Evolutionary conservation across 2,329 filamentous ascomycete genomes (phyloP).

Genomic region (Phialophora macrospora): DNA sequence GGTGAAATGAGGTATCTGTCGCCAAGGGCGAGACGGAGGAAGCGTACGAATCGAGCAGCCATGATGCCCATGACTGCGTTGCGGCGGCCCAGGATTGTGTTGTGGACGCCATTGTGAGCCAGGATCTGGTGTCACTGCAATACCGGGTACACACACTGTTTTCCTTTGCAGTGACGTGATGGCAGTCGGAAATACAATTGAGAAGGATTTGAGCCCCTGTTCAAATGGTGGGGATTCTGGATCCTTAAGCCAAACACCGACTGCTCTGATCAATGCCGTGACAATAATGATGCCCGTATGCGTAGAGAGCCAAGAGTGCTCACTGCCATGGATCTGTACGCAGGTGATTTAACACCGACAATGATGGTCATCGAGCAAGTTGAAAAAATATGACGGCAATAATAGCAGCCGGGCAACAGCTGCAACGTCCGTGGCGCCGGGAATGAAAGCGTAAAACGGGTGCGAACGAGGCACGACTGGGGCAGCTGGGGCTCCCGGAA

Average conservation of each 20-base stretch:
- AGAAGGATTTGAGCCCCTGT: conserved; percentile 9
- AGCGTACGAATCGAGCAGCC: conserved; percentile 39
- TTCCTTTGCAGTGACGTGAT: conserved; percentile 2
- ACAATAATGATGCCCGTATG: neutral
- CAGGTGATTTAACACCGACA: neutral
- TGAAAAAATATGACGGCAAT: conserved; percentile 11
- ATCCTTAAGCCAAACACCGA: neutral
- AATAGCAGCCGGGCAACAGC: conserved; percentile 8
- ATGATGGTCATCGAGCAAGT: neutral
- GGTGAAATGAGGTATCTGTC: conserved; percentile 27
- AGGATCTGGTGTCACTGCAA: neutral
- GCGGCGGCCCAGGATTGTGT: conserved; percentile 36
- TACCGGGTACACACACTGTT: neutral
- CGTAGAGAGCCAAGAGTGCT: neutral
- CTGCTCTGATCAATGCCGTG: neutral
- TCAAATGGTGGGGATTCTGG: neutral
- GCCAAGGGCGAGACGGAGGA: conserved; percentile 32
- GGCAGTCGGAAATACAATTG: conserved; percentile 2
- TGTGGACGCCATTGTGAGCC: conserved; percentile 17
- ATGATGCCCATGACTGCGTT: conserved; percentile 37
- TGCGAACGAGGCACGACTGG: neutral
- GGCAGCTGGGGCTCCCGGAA: neutral
- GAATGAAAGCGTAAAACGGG: conserved; percentile 3
- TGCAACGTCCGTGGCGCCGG: conserved; percentile 24
- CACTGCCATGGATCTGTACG: neutral